Base-by-base conservation (phyloP, 164 flowering plant genomes). In the Vitis amurensis region DNA sequence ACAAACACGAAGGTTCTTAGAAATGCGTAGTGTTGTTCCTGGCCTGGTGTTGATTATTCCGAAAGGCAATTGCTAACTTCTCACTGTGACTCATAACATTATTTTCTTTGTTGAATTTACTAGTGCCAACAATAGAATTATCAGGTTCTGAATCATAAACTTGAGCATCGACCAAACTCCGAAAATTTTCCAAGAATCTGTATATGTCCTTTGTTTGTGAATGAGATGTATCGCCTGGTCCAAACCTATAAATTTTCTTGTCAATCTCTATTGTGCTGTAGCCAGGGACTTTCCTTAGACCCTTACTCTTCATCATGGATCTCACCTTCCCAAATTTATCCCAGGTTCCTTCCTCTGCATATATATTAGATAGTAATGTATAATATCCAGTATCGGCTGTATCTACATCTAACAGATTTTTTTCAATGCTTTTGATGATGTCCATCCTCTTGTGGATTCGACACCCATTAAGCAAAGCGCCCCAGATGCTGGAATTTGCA, bases 281-380 rank as follows among this genome's bases (percentile, higher is more conserved):
- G 10, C 92, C 98, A 53, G 87, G 87, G 3, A 80, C 81, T 78
- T 93, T 93, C 61, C 66, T 75, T n/a, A 86, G 74, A 63, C 88
- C 89, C 11, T 49, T 66, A 63, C 71, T 75, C 59, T 75, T 76
- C 91, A 93, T 87, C 63, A 47, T 75, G 55, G 82, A 70, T 81
- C 90, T 91, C 67, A 86, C 71, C 56, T 76, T 81, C 48, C 79
- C 65, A 71, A 73, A 86, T 61, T 83, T 81, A 58, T 73, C 70
- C 94, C 89, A 89, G 55, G 84, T 82, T 47, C 88, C 91, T 49
- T 73, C 87, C 77, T 88, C 93, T 9, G 91, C 96, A 78, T 85
- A 90, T 30, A 88, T 69, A 67, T 92, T 90, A 16, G 92, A 89
- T 50, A 90, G 61, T 17, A 85, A 79, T 9, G 80, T 74, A 66